phyloP scores from a whole-genome alignment of 2,329 filamentous ascomycete species.

The Pseudopithomyces chartarum region DNA sequence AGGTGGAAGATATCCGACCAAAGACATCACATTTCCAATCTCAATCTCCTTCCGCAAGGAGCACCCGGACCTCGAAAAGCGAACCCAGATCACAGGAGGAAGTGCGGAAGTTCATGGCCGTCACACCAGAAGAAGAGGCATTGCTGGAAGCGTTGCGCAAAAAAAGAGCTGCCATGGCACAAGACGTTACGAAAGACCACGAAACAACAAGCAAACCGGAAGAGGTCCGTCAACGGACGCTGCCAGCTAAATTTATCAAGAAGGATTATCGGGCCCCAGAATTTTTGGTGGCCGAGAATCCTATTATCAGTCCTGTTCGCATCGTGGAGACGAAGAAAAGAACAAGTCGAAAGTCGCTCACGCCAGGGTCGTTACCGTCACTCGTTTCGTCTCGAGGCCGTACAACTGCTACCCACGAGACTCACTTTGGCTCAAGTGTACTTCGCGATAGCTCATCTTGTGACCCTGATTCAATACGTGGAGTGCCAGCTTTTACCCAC shows the following conservation, averaged over 20 bases:
- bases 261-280: constrained; percentile 28
- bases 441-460: constrained; percentile 38
- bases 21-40: constrained; percentile 28
- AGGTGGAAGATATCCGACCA: constrained; percentile 42
- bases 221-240: constrained; percentile 20
- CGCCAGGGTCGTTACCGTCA: constrained; percentile 26
- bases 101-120: constrained; percentile 49
- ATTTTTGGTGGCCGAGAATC: constrained; percentile 32
- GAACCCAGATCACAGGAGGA: constrained; percentile 36
- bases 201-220: constrained; percentile 42
- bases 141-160: constrained; percentile 56
- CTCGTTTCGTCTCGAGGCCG: constrained; percentile 31
- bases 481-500: constrained; percentile 12
- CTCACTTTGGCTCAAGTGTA: constrained; percentile 20
- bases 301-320: constrained; percentile 24
- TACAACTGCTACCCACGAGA: constrained; percentile 20
- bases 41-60: constrained; percentile 32
- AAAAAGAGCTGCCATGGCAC: constrained; percentile 54
- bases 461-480: constrained; percentile 25
- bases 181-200: constrained; percentile 45
- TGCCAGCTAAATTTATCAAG: constrained; percentile 15
- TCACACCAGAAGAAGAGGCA: constrained; percentile 56
- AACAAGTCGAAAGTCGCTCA: constrained; percentile 19
- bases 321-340: constrained; percentile 23
- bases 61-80: constrained; percentile 38